Evolutionary conservation across 805 yeast genomes (phyloP).

Genomic region (Ogataea paraovalis): DNA sequence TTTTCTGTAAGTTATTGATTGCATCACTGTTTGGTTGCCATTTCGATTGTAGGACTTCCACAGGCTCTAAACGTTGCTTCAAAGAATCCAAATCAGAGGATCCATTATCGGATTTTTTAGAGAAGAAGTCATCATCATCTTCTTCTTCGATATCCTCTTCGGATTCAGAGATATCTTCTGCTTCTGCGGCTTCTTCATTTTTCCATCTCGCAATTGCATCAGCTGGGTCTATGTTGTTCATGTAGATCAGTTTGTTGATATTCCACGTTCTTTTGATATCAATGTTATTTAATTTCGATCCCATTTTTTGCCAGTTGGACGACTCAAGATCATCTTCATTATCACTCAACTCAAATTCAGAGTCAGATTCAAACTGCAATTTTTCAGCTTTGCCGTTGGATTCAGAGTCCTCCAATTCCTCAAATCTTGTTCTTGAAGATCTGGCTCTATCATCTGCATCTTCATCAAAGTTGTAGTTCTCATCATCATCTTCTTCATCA

Average conservation of each 20-base stretch:
- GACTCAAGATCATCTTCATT: slow-evolving; percentile 36
- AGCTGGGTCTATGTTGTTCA: slow-evolving; percentile 69
- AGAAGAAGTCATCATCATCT: slow-evolving; percentile 53
- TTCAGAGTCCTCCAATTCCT: slow-evolving; percentile 23
- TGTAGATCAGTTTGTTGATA: slow-evolving; percentile 73
- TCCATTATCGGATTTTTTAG: slow-evolving; percentile 44
- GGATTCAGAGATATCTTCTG: slow-evolving; percentile 33
- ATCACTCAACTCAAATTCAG: slow-evolving; percentile 38
- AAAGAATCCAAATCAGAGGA: slow-evolving; percentile 11
- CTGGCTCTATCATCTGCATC: slow-evolving; percentile 37
- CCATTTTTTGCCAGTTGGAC: slow-evolving; percentile 43
- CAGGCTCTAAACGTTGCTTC: slow-evolving; percentile 38
- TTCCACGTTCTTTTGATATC: slow-evolving; percentile 62
- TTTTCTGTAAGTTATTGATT: slow-evolving; percentile 37
- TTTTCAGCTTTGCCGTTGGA: slow-evolving; percentile 23
- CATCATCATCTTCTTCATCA: slow-evolving; percentile 36
- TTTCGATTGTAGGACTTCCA: slow-evolving; percentile 42
- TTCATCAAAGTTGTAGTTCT: slow-evolving; percentile 36
- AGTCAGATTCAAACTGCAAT: slow-evolving; percentile 48
- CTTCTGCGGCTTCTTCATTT: slow-evolving; percentile 44
- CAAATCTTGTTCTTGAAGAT: slow-evolving; percentile 42
- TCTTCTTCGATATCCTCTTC: slow-evolving; percentile 37
- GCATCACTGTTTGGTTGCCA: slow-evolving; percentile 39
- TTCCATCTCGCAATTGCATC: slow-evolving; percentile 74
- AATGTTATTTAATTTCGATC: slow-evolving; percentile 56